Percentiles rank a stretch among this genome's conserved stretches.
phyloP scores from a whole-genome alignment of 2,329 filamentous ascomycete species.

The Cordyceps fumosorosea region DNA sequence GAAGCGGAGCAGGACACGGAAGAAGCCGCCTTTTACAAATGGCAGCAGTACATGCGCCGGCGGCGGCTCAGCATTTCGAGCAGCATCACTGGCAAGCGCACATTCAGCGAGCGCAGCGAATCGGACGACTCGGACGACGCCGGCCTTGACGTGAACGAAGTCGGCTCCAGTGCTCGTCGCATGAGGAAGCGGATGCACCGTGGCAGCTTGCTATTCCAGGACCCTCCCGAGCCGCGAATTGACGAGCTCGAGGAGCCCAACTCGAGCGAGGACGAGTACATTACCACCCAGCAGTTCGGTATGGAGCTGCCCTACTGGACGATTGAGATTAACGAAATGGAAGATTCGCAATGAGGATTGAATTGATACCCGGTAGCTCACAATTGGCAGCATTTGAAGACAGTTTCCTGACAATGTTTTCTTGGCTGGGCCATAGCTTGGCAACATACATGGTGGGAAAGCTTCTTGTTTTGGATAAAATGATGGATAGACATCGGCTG shows the following conservation, averaged over 20 bases:
- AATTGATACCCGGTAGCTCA: neutral
- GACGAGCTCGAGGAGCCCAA: conserved; percentile 48
- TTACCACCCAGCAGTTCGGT: conserved; percentile 34
- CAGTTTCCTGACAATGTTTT: neutral
- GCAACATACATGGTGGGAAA: neutral
- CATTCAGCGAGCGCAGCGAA: conserved; percentile 47
- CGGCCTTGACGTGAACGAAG: conserved; percentile 34
- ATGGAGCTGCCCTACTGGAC: conserved; percentile 45
- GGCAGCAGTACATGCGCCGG: conserved; percentile 36
- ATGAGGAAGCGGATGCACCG: conserved; percentile 41
- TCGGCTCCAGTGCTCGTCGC: conserved; percentile 41
- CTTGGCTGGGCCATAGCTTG: neutral
- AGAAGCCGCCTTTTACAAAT: conserved; percentile 32
- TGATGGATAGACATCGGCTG: neutral
- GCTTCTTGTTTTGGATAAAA: neutral
- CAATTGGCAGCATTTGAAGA: neutral
- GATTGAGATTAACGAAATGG: conserved; percentile 46
- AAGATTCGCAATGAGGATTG: conserved; percentile 17
- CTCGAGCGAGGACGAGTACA: conserved; percentile 39
- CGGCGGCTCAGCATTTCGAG: conserved; percentile 45
- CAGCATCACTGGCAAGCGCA: conserved; percentile 46
- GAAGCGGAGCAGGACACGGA: conserved; percentile 31
- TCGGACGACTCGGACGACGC: conserved; percentile 37
- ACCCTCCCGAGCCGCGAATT: conserved; percentile 44
- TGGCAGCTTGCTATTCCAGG: conserved; percentile 41